Evolutionary conservation across 495 filamentous ascomycete genomes (phyloP).

Genomic region (Penicillium lividum): DNA sequence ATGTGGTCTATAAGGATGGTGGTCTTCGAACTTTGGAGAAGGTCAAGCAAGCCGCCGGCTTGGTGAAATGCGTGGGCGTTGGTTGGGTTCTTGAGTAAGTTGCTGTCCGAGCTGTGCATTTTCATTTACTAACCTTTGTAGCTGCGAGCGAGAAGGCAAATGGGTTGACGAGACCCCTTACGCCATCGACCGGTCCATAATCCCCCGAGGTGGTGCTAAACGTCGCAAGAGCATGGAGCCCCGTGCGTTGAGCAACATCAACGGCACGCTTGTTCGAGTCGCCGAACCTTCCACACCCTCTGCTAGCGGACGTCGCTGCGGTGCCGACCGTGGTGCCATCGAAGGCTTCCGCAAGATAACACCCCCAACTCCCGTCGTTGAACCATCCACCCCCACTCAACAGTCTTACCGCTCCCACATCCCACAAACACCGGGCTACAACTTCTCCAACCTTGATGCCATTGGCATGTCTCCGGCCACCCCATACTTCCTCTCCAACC

Average conservation of each 20-base stretch:
- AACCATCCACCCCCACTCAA: constrained; percentile 26
- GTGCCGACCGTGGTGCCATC: constrained; percentile 38
- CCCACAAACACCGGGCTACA: constrained; percentile 38
- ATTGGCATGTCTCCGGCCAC: constrained; percentile 55
- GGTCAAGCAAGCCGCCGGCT: constrained; percentile 69
- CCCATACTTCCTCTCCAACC: constrained; percentile 57
- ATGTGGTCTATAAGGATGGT: constrained; percentile 95
- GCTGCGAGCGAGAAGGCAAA: constrained; percentile 76
- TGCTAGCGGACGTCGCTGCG: constrained; percentile 31
- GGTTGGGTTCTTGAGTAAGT: constrained; percentile 86
- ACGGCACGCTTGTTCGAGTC: constrained; percentile 55
- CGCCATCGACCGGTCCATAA: constrained; percentile 64
- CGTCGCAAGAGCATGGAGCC: constrained; percentile 94
- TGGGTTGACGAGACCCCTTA: constrained; percentile 74
- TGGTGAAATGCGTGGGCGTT: constrained; percentile 82
- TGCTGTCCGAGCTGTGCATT: not conserved
- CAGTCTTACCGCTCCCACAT: constrained; percentile 27
- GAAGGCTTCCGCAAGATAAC: constrained; percentile 38
- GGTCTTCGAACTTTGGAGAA: constrained; percentile 85
- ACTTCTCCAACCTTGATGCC: constrained; percentile 41
- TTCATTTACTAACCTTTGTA: constrained; percentile 26
- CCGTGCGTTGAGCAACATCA: constrained; percentile 69
- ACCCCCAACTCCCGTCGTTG: constrained; percentile 24
- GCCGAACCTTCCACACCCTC: constrained; percentile 34
- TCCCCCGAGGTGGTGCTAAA: constrained; percentile 75